These are phyloP conservation scores for Blepharisma japonicum DNA, from an alignment of 73 alveolate genomes.

Conservation along the genomic window DNA sequence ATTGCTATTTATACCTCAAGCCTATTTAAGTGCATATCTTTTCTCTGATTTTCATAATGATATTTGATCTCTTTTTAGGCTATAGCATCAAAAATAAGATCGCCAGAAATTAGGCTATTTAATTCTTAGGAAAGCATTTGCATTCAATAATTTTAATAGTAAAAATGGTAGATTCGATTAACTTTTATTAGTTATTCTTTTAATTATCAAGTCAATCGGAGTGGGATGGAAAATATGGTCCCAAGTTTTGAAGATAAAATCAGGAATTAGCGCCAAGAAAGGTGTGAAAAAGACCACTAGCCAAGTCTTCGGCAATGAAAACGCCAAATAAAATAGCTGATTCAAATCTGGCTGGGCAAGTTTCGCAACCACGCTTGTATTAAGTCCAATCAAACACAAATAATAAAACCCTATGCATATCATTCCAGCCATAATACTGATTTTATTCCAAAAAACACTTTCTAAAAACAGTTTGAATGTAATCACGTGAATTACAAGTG, in stretches of 20 bases:
- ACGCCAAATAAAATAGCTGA: conserved; percentile 57
- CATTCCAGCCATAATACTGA: conserved; percentile 56
- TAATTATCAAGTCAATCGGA: conserved; percentile 30
- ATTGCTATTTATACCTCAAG: too few species aligned
- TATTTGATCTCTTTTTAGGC: too few species aligned
- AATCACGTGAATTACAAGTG: conserved; percentile 81
- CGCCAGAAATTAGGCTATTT: too few species aligned
- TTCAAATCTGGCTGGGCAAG: conserved; percentile 75
- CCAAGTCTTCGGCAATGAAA: conserved; percentile 67
- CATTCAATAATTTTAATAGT: too few species aligned
- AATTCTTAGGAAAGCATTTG: too few species aligned
- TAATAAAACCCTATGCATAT: conserved; percentile 69
- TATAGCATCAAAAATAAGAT: too few species aligned
- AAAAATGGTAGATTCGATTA: too few species aligned
- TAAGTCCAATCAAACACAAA: conserved; percentile 55
- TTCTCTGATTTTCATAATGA: too few species aligned
- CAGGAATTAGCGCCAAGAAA: conserved; percentile 67
- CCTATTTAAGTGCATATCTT: too few species aligned
- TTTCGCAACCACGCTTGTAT: conserved; percentile 57
- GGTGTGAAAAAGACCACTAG: conserved; percentile 67
- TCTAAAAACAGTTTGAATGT: conserved; percentile 73
- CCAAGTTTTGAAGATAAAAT: conserved; percentile 52
- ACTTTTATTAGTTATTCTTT: too few species aligned
- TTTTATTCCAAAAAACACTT: conserved; percentile 69
- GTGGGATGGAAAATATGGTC: conserved; percentile 34